Evolutionary conservation across 2,329 filamentous ascomycete genomes (phyloP).

Genomic region (Chaetomium globosum): DNA sequence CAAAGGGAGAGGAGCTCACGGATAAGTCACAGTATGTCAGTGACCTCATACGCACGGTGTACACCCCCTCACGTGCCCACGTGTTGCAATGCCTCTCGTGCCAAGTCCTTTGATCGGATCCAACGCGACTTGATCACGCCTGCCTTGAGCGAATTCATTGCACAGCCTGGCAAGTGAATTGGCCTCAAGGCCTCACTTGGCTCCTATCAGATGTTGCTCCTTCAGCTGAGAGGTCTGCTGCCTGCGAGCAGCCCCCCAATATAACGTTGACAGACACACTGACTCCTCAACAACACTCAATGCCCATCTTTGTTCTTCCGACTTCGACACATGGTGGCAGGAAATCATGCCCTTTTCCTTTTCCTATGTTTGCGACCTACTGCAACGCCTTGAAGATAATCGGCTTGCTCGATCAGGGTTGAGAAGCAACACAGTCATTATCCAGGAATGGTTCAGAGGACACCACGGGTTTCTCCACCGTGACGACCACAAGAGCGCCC

Average conservation of each 20-base stretch:
- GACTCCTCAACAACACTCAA: not conserved
- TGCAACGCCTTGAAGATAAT: conserved; percentile 65
- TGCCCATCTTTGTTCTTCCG: not conserved
- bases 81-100: not conserved
- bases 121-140: conserved; percentile 23
- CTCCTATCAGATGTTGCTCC: not conserved
- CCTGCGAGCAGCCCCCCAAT: not conserved
- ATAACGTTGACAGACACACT: not conserved
- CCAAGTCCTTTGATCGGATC: conserved; percentile 19
- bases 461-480: conserved; percentile 62
- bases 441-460: conserved; percentile 68
- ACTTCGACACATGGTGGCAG: not conserved
- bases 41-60: not conserved
- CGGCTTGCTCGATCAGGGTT: conserved; percentile 42
- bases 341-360: conserved; percentile 66
- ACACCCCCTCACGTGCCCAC: conserved; percentile 25
- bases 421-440: conserved; percentile 42
- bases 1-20: too few species aligned
- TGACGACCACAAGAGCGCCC: conserved; percentile 59
- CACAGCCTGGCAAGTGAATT: conserved; percentile 13
- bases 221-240: conserved; percentile 19
- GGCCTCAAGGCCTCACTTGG: conserved; percentile 8
- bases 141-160: conserved; percentile 13
- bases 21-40: not conserved
- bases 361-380: conserved; percentile 70